Base-by-base conservation (phyloP, 2,329 filamentous ascomycete species). In the Trichoderma koningii region DNA sequence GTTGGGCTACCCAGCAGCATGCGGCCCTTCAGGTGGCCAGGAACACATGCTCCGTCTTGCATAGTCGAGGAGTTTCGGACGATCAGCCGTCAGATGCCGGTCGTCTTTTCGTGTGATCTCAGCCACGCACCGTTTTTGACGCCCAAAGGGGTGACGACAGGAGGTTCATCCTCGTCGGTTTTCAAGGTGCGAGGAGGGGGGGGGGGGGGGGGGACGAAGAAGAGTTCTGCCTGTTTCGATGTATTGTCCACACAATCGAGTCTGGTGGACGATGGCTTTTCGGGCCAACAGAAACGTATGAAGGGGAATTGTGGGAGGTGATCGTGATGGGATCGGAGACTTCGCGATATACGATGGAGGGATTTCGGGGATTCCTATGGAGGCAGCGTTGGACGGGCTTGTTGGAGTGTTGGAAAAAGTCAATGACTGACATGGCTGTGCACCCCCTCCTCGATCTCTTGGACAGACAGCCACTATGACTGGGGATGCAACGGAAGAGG, bases 21-120 rank as follows among this genome's bases (percentile, higher is more conserved):
- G 59, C 50, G 52, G 51, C 51, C 51, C 48, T 66, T 67, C 66
- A 68, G 69, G 68, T 63, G 69, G 66, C 66, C 69, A 66, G 66
- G 68, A 59, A 66, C 65, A 66, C 65, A 68, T 50, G 66, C 59
- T 63, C 64, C 60, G 59, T 55, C 59, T 48, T 64, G 64, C 64
- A 66, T 65, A 30, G 63, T 17, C 41, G 17, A 21, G 17, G 17
- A 42, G 3, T 2, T 19, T 63, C 59, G 44, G 48, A 51, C 45
- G 55, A 19, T 55, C 44, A 38, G 48, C 57, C 55, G 66, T 66
- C 67, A 68, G 66, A 64, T 55, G 66, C 34, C 34, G 56, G 62
- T 48, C 7, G 1, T 30, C 30, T 26, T 50, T 38, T 50, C 52
- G 59, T 56, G 52, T 56, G 51, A 56, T 64, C 42, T 45, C 50